These are phyloP conservation scores for Talaromyces proteolyticus DNA, from an alignment of 495 filamentous ascomycete genomes.

Conservation along the genomic window DNA sequence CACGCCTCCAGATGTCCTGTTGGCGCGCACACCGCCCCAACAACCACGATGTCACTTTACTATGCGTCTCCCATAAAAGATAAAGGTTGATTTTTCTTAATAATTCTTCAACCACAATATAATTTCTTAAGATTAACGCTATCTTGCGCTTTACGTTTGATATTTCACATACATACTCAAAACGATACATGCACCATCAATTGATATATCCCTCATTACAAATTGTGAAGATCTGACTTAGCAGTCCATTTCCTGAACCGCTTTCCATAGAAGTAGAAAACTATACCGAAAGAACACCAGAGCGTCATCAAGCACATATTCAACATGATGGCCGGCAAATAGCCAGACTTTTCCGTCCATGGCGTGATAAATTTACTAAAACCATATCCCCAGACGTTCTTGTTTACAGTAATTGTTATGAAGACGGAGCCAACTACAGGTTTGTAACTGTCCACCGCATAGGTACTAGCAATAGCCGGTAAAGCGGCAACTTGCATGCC, in stretches of 20 bases:
- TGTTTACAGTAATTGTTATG: constrained; percentile 55
- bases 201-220: constrained; percentile 36
- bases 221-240: constrained; percentile 46
- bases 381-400: constrained; percentile 53
- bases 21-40: no score
- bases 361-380: constrained; percentile 41
- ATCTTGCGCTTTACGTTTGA: no score
- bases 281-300: constrained; percentile 45
- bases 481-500: constrained; percentile 54
- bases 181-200: no score
- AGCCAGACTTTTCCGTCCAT: constrained; percentile 28
- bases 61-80: no score
- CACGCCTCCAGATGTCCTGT: no score
- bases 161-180: no score
- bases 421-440: constrained; percentile 55
- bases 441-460: constrained; percentile 60
- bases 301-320: constrained; percentile 47
- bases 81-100: no score
- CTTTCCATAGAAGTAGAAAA: constrained; percentile 55
- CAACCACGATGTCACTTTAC: no score
- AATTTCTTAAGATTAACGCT: no score
- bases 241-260: constrained; percentile 47
- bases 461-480: constrained; percentile 39
- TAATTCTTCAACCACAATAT: no score
- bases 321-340: constrained; percentile 42